These are phyloP conservation scores for Globisporangium paddicum DNA, from an alignment of 352 stramenopile genomes.

Conservation along the genomic window DNA sequence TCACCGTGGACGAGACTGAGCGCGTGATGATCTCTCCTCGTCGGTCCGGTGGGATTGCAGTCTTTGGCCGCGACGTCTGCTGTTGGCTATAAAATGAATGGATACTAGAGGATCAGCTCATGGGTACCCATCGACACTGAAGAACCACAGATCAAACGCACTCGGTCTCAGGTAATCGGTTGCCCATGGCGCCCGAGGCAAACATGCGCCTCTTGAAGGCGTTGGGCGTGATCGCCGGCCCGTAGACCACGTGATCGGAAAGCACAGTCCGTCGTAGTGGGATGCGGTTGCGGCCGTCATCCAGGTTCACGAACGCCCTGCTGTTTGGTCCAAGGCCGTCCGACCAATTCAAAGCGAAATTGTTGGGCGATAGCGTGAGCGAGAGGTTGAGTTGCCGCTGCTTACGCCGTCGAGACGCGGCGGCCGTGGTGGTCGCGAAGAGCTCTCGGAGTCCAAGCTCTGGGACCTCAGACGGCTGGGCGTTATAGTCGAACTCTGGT, in stretches of 20 bases:
- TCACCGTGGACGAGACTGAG: constrained; percentile 33
- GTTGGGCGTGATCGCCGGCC: constrained; percentile 51
- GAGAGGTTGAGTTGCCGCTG: constrained; percentile 7
- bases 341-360: not conserved
- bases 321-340: constrained; percentile 6
- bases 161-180: constrained; percentile 3
- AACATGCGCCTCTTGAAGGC: constrained; percentile 17
- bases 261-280: constrained; percentile 41
- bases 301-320: constrained; percentile 38
- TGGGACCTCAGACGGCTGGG: not conserved
- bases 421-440: constrained; percentile 5
- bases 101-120: not conserved
- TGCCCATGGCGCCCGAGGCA: not conserved
- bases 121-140: not conserved
- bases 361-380: constrained; percentile 5
- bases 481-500: not conserved
- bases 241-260: constrained; percentile 64
- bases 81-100: not conserved
- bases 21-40: constrained; percentile 45
- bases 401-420: constrained; percentile 12
- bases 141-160: not conserved
- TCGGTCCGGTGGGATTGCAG: constrained; percentile 20
- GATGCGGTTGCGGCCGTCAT: constrained; percentile 59
- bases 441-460: constrained; percentile 7
- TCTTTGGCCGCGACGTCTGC: constrained; percentile 23